These are phyloP conservation scores for Jackrogersella multiformis DNA, from an alignment of 495 filamentous ascomycete genomes.

Conservation along the genomic window DNA sequence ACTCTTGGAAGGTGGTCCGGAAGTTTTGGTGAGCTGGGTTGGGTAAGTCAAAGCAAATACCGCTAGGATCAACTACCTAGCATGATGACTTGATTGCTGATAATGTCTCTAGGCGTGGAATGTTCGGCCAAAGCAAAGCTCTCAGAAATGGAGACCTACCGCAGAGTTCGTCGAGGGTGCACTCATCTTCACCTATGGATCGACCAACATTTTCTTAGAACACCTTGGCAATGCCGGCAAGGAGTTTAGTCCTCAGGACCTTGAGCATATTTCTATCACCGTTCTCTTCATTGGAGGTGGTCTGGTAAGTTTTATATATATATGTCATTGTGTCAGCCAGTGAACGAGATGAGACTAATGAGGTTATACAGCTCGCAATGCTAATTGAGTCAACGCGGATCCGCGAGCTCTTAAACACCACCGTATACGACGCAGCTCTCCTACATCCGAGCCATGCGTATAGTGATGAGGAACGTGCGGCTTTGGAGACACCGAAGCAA, in stretches of 20 bases:
- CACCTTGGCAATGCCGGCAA: conserved; percentile 77
- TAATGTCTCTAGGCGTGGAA: conserved; percentile 77
- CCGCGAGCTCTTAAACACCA: conserved; percentile 74
- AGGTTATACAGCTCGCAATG: conserved; percentile 76
- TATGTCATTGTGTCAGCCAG: background rate
- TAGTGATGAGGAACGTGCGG: conserved; percentile 56
- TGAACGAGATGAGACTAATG: conserved; percentile 19
- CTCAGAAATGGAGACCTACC: conserved; percentile 72
- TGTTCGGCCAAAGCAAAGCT: conserved; percentile 70
- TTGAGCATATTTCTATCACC: conserved; percentile 94
- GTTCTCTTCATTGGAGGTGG: conserved; percentile 95
- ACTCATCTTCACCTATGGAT: conserved; percentile 88
- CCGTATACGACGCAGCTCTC: conserved; percentile 56
- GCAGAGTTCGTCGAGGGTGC: conserved; percentile 90
- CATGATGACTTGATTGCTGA: conserved; percentile 1
- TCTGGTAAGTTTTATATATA: conserved; percentile 64
- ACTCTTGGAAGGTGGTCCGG: conserved; percentile 92
- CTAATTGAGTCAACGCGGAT: conserved; percentile 83
- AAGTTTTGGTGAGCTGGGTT: conserved; percentile 89
- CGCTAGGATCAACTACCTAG: too few species aligned
- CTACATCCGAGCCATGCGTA: conserved; percentile 45
- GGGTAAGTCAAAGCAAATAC: conserved; percentile 60
- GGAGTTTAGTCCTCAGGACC: conserved; percentile 77
- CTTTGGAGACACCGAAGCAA: conserved; percentile 67
- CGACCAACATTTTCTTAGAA: conserved; percentile 92